Conservation (phyloP, 2,329 filamentous ascomycete genomes). For the Aspergillus sp. region DNA sequence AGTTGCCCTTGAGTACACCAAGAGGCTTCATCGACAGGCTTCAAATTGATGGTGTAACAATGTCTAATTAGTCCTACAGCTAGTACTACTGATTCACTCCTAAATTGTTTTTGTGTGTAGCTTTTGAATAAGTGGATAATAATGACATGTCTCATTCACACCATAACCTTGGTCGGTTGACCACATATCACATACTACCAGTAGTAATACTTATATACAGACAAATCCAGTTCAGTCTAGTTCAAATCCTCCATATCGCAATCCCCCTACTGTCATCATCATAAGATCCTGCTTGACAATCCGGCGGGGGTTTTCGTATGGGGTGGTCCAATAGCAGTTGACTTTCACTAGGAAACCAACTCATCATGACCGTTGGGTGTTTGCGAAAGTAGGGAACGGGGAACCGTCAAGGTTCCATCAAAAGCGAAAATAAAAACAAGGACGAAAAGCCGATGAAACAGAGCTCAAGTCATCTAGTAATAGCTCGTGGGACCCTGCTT, state of each 20-base stretch:
- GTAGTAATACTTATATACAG: constrained; percentile 5
- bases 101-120: too few relatives aligned
- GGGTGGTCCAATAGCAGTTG: not conserved
- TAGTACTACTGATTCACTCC: too few relatives aligned
- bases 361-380: not conserved
- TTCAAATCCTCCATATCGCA: not conserved
- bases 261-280: constrained; percentile 8
- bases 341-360: not conserved
- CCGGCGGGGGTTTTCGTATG: constrained; percentile 5
- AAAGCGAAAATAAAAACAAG: not conserved
- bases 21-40: too few relatives aligned
- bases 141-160: constrained; percentile 3
- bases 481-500: not conserved
- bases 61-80: too few relatives aligned
- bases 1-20: too few relatives aligned
- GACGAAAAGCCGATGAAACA: not conserved
- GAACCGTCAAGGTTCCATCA: not conserved
- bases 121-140: not conserved
- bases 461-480: not conserved
- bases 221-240: not conserved
- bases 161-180: not conserved
- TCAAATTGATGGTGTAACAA: too few relatives aligned
- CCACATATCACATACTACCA: not conserved
- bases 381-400: too few relatives aligned
- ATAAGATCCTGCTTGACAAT: constrained; percentile 13